phyloP scores from a whole-genome alignment of 2,329 filamentous ascomycete species.

The Diaporthe caulivora region DNA sequence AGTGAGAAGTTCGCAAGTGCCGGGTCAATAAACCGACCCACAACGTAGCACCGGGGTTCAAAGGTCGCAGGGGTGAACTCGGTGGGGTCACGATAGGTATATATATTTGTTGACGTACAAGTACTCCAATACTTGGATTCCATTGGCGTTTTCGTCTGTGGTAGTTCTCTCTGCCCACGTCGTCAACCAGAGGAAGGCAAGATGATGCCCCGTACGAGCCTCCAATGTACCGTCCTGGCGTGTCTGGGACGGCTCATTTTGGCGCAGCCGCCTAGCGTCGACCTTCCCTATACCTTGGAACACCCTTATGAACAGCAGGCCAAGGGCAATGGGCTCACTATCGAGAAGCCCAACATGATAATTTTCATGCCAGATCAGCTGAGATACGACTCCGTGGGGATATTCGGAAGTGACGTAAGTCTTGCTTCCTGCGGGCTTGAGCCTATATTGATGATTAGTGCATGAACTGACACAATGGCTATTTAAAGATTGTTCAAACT shows the following conservation, averaged over 20 bases:
- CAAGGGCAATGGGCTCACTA: neutral
- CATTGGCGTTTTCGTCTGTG: neutral
- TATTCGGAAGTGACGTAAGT: constrained; percentile 18
- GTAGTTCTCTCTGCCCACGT: neutral
- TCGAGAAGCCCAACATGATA: constrained; percentile 19
- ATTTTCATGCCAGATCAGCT: constrained; percentile 52
- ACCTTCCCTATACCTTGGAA: neutral
- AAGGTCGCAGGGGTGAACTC: neutral
- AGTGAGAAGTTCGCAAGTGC: neutral
- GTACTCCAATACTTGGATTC: too few relatives aligned
- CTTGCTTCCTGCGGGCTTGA: neutral
- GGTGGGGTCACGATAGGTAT: neutral
- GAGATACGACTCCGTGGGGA: constrained; percentile 56
- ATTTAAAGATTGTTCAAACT: constrained; percentile 47
- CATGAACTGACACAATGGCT: neutral
- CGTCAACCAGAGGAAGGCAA: neutral
- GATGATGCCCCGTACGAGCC: neutral
- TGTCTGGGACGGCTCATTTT: neutral
- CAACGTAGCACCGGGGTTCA: neutral
- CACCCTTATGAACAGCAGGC: neutral
- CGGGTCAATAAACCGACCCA: neutral
- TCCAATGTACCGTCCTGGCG: neutral
- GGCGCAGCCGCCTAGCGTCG: neutral
- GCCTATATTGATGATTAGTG: too few relatives aligned
- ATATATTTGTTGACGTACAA: neutral